Conservation (phyloP, 2,329 filamentous ascomycete species). For the Bipolaris victoriae region DNA sequence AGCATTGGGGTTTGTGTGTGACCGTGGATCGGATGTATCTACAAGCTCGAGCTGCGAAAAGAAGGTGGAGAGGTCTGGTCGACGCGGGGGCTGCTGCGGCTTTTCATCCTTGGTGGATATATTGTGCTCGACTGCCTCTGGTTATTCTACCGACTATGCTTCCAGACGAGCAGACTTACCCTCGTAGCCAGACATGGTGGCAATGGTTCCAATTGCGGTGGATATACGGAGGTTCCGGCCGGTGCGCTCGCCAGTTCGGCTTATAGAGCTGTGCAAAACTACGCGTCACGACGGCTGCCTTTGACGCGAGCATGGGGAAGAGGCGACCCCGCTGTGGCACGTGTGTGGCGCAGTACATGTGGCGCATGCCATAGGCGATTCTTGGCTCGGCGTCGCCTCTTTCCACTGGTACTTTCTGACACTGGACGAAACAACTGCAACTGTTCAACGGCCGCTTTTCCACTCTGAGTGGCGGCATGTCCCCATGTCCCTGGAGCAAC, state of each 20-base stretch:
- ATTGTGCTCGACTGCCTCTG: constrained; percentile 56
- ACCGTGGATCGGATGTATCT: constrained; percentile 58
- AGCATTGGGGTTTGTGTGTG: constrained; percentile 62
- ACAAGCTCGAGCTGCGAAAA: constrained; percentile 67
- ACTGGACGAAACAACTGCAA: not conserved
- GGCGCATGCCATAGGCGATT: not conserved
- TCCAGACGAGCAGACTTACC: constrained; percentile 36
- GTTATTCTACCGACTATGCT: constrained; percentile 24
- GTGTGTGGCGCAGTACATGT: not conserved
- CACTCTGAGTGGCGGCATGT: not conserved
- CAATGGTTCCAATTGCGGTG: constrained; percentile 23
- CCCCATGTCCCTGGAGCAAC: not conserved
- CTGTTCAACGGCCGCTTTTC: not conserved
- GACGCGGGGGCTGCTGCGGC: constrained; percentile 53
- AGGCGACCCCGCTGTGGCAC: constrained; percentile 13
- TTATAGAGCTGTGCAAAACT: constrained; percentile 17
- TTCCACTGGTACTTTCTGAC: not conserved
- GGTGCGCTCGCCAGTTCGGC: constrained; percentile 10
- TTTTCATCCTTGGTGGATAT: constrained; percentile 49
- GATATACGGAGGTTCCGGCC: constrained; percentile 3
- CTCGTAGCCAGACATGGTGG: constrained; percentile 56
- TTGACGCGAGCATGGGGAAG: constrained; percentile 1
- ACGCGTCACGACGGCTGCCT: constrained; percentile 23
- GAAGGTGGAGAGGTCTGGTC: constrained; percentile 70
- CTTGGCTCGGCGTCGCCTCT: not conserved